A percentile compares a stretch with the other conserved stretches of the same genome.
Conservation (phyloP, 2,329 filamentous ascomycete genomes). For the Elsinoe perseae region DNA sequence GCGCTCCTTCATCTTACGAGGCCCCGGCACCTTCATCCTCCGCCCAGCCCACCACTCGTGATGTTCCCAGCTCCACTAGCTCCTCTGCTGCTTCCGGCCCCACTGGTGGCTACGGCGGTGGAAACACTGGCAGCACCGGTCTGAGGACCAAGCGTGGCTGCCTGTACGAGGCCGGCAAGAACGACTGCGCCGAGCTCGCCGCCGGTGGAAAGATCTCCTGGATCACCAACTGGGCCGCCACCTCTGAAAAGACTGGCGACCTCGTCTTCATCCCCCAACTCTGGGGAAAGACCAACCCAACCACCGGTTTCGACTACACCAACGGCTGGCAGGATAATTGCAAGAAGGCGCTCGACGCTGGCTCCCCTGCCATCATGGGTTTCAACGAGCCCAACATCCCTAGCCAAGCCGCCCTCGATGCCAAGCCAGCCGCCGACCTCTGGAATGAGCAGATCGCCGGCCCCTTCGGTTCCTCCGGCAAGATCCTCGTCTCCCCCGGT, state of each 20-base stretch:
- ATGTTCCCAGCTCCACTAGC: constrained; percentile 20
- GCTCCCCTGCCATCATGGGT: constrained; percentile 52
- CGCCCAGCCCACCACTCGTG: constrained; percentile 20
- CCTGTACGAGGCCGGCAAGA: constrained; percentile 45
- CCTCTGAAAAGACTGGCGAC: constrained; percentile 34
- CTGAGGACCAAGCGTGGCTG: constrained; percentile 29
- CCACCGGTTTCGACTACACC: constrained; percentile 36
- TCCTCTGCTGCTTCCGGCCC: constrained; percentile 22
- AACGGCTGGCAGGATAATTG: constrained; percentile 46
- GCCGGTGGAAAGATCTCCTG: constrained; percentile 44
- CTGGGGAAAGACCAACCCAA: constrained; percentile 40
- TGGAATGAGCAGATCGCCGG: constrained; percentile 48
- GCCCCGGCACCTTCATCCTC: constrained; percentile 18
- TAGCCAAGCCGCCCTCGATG: constrained; percentile 51
- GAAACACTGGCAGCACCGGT: constrained; percentile 51
- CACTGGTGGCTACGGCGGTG: background rate
- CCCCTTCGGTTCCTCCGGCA: constrained; percentile 36
- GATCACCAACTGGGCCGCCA: constrained; percentile 60
- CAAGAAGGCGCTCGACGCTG: constrained; percentile 45
- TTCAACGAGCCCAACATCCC: constrained; percentile 66
- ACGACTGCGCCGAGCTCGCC: constrained; percentile 48
- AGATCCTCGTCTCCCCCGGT: constrained; percentile 50
- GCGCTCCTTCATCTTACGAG: constrained; percentile 26
- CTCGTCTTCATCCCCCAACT: constrained; percentile 61
- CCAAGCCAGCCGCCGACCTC: constrained; percentile 44